Conservation (phyloP, 345 rosid species). For the Barbarea vulgaris region DNA sequence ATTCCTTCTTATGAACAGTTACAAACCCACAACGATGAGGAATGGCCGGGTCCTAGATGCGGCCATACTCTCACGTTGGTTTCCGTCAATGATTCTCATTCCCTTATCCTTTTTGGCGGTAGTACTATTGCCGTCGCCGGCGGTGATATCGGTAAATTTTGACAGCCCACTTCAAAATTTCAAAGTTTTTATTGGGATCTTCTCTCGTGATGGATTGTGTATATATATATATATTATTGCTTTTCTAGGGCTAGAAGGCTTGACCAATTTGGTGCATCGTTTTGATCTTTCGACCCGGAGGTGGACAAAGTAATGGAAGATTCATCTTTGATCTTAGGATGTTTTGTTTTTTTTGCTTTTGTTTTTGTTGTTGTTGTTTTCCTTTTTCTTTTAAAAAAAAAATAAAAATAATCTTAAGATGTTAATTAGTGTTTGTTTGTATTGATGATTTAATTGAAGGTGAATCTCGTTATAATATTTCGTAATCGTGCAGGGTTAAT, state of each 20-base stretch:
- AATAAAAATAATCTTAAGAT: too few species aligned
- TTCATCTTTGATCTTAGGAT: not conserved
- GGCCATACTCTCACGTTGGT: slow-evolving; percentile 79
- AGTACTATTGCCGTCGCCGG: slow-evolving; percentile 69
- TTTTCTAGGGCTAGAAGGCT: slow-evolving; percentile 64
- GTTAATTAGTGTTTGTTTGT: not conserved
- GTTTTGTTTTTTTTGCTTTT: too few species aligned
- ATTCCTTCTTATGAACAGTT: slow-evolving; percentile 55
- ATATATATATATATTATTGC: not conserved
- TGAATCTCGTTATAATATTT: slow-evolving; percentile 2
- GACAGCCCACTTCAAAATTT: not conserved
- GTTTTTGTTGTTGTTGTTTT: too few species aligned
- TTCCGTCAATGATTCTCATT: slow-evolving; percentile 39
- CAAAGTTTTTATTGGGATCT: not conserved
- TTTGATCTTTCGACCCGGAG: slow-evolving; percentile 62
- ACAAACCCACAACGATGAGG: slow-evolving; percentile 60
- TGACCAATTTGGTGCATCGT: slow-evolving; percentile 74
- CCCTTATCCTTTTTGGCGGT: slow-evolving; percentile 86
- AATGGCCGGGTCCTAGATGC: slow-evolving; percentile 82
- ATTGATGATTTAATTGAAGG: not conserved
- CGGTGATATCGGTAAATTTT: slow-evolving; percentile 65
- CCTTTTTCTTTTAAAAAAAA: too few species aligned
- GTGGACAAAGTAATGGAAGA: slow-evolving; percentile 65
- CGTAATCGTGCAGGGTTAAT: slow-evolving; percentile 51
- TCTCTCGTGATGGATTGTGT: not conserved